Percentiles rank a stretch among this genome's conserved stretches.
Conservation (phyloP, 495 filamentous ascomycete genomes). For the Aspergillus wentii region DNA sequence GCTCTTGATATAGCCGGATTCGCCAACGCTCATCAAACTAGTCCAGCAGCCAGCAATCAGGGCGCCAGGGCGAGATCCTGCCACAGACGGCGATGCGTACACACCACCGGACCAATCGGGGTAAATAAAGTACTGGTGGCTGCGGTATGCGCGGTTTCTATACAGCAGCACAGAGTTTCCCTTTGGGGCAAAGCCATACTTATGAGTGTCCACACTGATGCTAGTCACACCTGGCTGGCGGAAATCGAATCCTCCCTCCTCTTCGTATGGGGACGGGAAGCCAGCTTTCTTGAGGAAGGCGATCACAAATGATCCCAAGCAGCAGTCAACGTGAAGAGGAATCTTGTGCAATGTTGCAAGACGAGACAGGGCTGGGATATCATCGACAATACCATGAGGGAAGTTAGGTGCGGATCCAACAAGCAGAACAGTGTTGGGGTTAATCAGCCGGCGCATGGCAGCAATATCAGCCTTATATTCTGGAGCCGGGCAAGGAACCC, state of each 20-base stretch:
- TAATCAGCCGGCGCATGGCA: conserved; percentile 78
- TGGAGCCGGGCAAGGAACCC: conserved; percentile 83
- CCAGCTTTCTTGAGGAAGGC: conserved; percentile 89
- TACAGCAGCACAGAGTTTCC: conserved; percentile 91
- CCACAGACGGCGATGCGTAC: conserved; percentile 86
- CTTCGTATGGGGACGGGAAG: conserved; percentile 57
- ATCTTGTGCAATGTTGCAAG: conserved; percentile 73
- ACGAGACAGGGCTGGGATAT: conserved; percentile 80
- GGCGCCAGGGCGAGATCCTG: conserved; percentile 87
- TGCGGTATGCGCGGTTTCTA: conserved; percentile 69
- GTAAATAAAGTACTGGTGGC: conserved; percentile 93
- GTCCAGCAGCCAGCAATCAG: conserved; percentile 95
- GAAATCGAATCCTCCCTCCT: conserved; percentile 87
- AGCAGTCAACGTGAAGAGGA: conserved; percentile 96
- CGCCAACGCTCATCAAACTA: conserved; percentile 79
- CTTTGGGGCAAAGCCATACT: conserved; percentile 98
- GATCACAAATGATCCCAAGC: conserved; percentile 89
- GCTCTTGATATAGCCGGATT: conserved; percentile 80
- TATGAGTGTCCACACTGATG: conserved; percentile 96
- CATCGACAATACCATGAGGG: conserved; percentile 95
- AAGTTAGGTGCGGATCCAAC: conserved; percentile 96
- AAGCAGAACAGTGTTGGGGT: conserved; percentile 92
- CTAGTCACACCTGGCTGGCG: conserved; percentile 86
- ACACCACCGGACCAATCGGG: conserved; percentile 95
- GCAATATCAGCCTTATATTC: conserved; percentile 76